phyloP scores from a whole-genome alignment of 768 basidiomycete species.

The Rubroboletus satanas region DNA sequence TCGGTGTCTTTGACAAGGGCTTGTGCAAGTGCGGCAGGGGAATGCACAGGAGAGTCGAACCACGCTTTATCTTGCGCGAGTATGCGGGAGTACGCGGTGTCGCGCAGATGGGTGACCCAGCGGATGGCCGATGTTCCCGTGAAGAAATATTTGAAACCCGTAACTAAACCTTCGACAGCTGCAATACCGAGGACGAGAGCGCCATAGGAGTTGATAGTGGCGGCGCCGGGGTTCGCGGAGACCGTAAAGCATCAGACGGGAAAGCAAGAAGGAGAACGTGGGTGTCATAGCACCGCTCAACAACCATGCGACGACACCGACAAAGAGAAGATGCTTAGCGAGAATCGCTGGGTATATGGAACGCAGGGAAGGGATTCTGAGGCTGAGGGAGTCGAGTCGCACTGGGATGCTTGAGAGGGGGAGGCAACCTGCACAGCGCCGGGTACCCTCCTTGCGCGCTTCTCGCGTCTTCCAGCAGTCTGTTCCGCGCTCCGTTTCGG shows the following conservation, averaged over 20 bases:
- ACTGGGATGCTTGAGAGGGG: no score
- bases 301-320: constrained; percentile 69
- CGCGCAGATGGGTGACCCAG: constrained; percentile 72
- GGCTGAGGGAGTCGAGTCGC: no score
- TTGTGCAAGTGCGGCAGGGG: constrained; percentile 54
- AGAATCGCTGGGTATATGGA: constrained; percentile 75
- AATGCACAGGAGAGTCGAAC: no score
- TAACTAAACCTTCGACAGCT: constrained; percentile 69
- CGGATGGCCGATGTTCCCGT: constrained; percentile 71
- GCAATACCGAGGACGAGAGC: constrained; percentile 71
- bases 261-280: constrained; percentile 80
- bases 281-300: constrained; percentile 84
- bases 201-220: constrained; percentile 66
- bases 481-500: no score
- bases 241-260: constrained; percentile 75
- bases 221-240: constrained; percentile 63
- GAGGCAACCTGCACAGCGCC: no score
- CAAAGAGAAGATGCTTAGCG: constrained; percentile 59
- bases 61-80: constrained; percentile 63
- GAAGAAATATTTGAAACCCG: constrained; percentile 73
- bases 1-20: constrained; percentile 36
- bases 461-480: no score
- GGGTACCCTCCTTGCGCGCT: no score
- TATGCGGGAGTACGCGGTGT: constrained; percentile 50
- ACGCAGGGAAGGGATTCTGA: no score